Conservation (phyloP, 129 eudicot genomes). For the Flaveria brownii region DNA sequence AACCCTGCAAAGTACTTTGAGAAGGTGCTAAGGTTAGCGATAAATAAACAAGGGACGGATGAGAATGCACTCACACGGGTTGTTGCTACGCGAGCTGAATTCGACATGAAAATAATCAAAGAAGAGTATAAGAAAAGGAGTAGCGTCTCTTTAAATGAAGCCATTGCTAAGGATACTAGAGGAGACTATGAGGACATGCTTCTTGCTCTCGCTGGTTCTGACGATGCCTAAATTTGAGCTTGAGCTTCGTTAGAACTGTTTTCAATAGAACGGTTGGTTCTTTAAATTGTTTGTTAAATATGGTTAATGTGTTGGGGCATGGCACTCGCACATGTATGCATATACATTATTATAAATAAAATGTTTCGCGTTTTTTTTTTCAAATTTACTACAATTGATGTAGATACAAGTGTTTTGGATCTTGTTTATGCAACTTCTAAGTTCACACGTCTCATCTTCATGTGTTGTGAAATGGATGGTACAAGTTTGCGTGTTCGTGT, state of each 20-base stretch:
- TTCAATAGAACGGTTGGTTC: background rate
- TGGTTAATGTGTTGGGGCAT: constrained; percentile 8
- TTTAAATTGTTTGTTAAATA: background rate
- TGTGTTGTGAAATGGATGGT: no score
- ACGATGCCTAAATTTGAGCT: constrained; percentile 42
- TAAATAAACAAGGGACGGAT: constrained; percentile 66
- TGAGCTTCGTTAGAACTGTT: background rate
- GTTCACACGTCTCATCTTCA: no score
- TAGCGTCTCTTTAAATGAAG: constrained; percentile 62
- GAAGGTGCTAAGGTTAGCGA: constrained; percentile 57
- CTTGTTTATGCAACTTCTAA: no score
- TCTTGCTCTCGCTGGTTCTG: constrained; percentile 62
- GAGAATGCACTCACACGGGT: constrained; percentile 77
- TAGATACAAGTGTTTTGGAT: no score
- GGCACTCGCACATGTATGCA: background rate
- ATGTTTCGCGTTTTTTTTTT: background rate
- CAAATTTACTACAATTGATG: no score
- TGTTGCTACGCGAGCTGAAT: constrained; percentile 79
- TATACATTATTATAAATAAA: constrained; percentile 19
- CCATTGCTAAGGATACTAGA: constrained; percentile 70
- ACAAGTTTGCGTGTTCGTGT: no score
- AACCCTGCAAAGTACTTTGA: constrained; percentile 81
- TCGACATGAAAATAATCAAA: constrained; percentile 79
- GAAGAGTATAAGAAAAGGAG: constrained; percentile 61
- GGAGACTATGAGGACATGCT: constrained; percentile 87